Conservation (phyloP, 805 yeast species). For the Martiniozyma abietophila region DNA sequence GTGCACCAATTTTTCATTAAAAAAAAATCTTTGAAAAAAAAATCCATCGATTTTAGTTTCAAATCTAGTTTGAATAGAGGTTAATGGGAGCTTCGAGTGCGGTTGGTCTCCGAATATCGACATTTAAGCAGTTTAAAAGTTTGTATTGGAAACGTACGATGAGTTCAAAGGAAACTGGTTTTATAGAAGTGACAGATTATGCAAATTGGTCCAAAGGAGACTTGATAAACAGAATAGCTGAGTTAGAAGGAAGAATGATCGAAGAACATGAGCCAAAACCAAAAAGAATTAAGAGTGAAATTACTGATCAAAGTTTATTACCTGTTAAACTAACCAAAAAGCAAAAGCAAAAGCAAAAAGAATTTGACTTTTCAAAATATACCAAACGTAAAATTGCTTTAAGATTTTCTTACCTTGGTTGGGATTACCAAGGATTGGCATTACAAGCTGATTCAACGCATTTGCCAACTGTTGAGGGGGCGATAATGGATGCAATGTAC, state of each 20-base stretch:
- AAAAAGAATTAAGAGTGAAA: neutral
- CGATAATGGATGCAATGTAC: constrained; percentile 60
- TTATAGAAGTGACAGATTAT: constrained; percentile 29
- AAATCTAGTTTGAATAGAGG: no score
- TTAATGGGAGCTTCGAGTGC: no score
- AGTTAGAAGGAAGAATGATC: constrained; percentile 38
- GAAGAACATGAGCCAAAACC: neutral
- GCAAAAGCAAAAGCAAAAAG: constrained; percentile 29
- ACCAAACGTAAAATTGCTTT: constrained; percentile 65
- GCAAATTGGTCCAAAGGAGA: constrained; percentile 57
- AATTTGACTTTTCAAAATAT: constrained; percentile 58
- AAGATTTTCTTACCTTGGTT: constrained; percentile 81
- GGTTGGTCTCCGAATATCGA: no score
- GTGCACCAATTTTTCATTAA: no score
- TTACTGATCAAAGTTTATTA: neutral
- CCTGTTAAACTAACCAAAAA: no score
- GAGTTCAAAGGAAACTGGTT: neutral
- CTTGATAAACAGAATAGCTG: constrained; percentile 45
- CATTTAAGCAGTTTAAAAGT: no score
- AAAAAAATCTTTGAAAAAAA: no score
- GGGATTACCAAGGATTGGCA: constrained; percentile 91
- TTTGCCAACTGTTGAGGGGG: constrained; percentile 79
- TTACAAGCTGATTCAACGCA: constrained; percentile 68
- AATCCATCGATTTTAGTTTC: no score
- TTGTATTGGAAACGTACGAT: neutral